Evolutionary conservation across 1,139 yeast species (phyloP).

Genomic region (Yamadazyma blattariae): DNA sequence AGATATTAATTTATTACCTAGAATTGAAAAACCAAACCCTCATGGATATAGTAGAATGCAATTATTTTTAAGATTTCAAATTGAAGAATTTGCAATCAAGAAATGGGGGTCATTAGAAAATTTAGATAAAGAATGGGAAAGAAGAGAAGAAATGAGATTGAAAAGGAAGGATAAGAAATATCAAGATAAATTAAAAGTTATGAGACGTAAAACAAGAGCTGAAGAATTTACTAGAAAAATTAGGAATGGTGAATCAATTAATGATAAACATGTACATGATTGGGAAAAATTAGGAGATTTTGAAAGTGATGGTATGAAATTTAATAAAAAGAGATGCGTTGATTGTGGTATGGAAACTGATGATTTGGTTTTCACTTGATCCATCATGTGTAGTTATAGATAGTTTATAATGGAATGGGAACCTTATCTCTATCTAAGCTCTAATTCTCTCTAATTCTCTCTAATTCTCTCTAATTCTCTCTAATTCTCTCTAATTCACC

Average conservation of each 20-base stretch:
- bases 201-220: slow-evolving; percentile 90
- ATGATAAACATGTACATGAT: slow-evolving; percentile 66
- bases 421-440: too few species aligned
- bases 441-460: too few species aligned
- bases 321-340: slow-evolving; percentile 62
- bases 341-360: slow-evolving; percentile 86
- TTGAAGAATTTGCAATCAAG: slow-evolving; percentile 86
- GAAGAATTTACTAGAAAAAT: slow-evolving; percentile 79
- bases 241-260: slow-evolving; percentile 52
- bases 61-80: slow-evolving; percentile 81
- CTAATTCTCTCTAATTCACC: too few species aligned
- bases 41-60: slow-evolving; percentile 95
- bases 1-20: slow-evolving; percentile 64
- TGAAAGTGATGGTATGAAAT: slow-evolving; percentile 38
- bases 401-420: slow-evolving; percentile 5
- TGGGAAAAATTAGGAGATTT: slow-evolving; percentile 55
- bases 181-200: slow-evolving; percentile 69
- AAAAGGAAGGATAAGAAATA: slow-evolving; percentile 78
- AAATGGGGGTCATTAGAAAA: slow-evolving; percentile 95
- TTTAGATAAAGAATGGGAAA: slow-evolving; percentile 88
- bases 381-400: too few species aligned
- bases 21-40: slow-evolving; percentile 91
- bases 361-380: too few species aligned
- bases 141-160: slow-evolving; percentile 70
- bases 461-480: too few species aligned